phyloP scores from a whole-genome alignment of 2,329 filamentous ascomycete genomes.

The Sclerotinia trifoliorum region DNA sequence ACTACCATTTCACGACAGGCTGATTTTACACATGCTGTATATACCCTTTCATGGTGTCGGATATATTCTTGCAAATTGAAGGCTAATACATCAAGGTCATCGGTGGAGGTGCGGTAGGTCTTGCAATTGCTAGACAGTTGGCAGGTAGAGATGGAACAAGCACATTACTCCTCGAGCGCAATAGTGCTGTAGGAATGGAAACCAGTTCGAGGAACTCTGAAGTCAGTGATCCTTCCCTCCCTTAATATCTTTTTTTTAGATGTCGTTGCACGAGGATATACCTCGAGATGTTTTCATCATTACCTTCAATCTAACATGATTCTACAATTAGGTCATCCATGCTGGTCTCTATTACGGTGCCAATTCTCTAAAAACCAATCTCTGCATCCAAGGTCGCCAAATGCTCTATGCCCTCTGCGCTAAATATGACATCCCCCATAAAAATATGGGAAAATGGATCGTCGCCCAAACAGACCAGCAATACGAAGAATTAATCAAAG shows the following conservation, averaged over 20 bases:
- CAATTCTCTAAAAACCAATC: constrained; percentile 71
- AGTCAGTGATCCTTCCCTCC: constrained; percentile 31
- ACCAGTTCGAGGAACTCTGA: constrained; percentile 72
- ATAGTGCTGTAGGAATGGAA: constrained; percentile 63
- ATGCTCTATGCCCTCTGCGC: constrained; percentile 78
- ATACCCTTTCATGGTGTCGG: constrained; percentile 13
- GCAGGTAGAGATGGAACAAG: constrained; percentile 57
- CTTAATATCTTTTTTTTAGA: neutral
- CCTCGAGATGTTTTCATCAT: neutral
- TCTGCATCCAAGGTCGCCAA: constrained; percentile 76
- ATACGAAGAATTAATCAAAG: constrained; percentile 46
- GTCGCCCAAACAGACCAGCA: constrained; percentile 79
- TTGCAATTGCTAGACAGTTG: constrained; percentile 64
- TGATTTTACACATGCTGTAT: constrained; percentile 41
- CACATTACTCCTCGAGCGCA: constrained; percentile 66
- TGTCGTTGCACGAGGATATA: neutral
- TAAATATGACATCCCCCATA: constrained; percentile 64
- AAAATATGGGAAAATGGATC: constrained; percentile 87
- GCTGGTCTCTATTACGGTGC: constrained; percentile 73
- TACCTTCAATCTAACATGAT: neutral
- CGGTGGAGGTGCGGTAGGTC: constrained; percentile 66
- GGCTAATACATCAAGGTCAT: constrained; percentile 41
- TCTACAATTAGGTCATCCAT: constrained; percentile 72
- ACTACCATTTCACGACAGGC: constrained; percentile 31
- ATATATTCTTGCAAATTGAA: constrained; percentile 8